phyloP scores from a whole-genome alignment of 2,329 filamentous ascomycete genomes.

The Alternaria dauci region DNA sequence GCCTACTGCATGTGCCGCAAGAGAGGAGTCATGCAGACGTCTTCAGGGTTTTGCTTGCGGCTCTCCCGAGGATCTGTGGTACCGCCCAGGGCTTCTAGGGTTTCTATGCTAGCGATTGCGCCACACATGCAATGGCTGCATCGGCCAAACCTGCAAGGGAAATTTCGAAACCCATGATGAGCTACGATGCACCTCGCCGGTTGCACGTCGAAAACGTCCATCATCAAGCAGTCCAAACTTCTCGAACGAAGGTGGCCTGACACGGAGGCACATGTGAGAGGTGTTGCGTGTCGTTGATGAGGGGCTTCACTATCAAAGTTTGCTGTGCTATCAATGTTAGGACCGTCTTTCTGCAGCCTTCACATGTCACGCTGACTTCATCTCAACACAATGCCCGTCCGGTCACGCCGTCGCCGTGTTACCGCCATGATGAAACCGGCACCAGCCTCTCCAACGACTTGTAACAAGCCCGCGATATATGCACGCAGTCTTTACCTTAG shows the following conservation, averaged over 20 bases:
- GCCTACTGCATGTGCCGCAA: neutral
- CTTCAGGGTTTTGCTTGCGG: constrained; percentile 7
- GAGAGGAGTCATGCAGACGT: constrained; percentile 2
- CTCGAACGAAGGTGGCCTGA: constrained; percentile 7
- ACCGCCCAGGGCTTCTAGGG: neutral
- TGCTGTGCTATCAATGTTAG: neutral
- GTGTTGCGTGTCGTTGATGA: constrained; percentile 5
- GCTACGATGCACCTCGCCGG: constrained; percentile 23
- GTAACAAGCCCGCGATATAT: neutral
- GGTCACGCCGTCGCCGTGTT: neutral
- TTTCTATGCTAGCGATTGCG: constrained; percentile 9
- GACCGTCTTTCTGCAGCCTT: neutral
- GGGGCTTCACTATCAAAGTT: neutral
- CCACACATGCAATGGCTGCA: constrained; percentile 17
- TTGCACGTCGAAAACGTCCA: neutral
- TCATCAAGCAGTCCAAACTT: neutral
- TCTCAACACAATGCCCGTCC: neutral
- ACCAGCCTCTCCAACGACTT: constrained; percentile 5
- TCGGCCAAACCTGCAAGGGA: constrained; percentile 16
- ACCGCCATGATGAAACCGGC: constrained; percentile 6
- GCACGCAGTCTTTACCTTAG: constrained; percentile 1
- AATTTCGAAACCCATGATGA: constrained; percentile 16
- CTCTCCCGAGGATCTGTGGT: constrained; percentile 12
- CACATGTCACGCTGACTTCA: constrained; percentile 1
- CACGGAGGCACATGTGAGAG: neutral